Evolutionary conservation across 768 basidiomycete genomes (phyloP), one percentile per base, ranked within the genome.

Genomic region (Polyporus arcularius): DNA sequence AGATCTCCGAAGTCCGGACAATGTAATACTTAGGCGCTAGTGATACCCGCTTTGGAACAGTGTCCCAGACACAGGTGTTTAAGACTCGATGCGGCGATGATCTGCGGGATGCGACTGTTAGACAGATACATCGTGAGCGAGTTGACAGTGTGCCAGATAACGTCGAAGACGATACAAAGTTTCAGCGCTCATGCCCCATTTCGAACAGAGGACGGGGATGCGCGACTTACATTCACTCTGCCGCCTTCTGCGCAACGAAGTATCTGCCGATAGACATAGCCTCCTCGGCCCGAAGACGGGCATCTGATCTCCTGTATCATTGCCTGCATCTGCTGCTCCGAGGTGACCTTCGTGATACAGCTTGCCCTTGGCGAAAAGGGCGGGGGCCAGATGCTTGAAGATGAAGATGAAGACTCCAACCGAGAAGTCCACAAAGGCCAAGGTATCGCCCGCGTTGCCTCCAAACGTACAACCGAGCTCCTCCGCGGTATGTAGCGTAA

Each of bases 341-440:
- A 48, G 38, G 43, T 30, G 16, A 60, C 47, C 21, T 21, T 12
- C 7, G 21, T 41, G 12, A 28, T 43, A 38, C 14, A 60, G 45
- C 47, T 39, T 35, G 12, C 38, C 58, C 26, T 49, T 46, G 7
- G 51, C 58, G 35, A 60, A 12, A 12, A 50, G 46, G 2, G 35
- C 52, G 6, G 11, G 18, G 0, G 58, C 52, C 16, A 60, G 51
- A 21, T 53, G 45, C 38, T n/a, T 31, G 45, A 47, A 49, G 35
- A 60, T 15, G 45, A 55, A 47, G n/a, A 31, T 14, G 16, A 47
- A 26, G 39, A 54, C 54, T 6, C 48, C 58, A 10, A 55, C 43
- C 2, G 52, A 35, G 52, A 53, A 55, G 6, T 53, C 52, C 21
- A 4, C 51, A 28, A 47, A 48, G 9, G 30, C 30, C 15, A 21